Conservation (phyloP, 352 stramenopile species). For the Pythium diclinum region DNA sequence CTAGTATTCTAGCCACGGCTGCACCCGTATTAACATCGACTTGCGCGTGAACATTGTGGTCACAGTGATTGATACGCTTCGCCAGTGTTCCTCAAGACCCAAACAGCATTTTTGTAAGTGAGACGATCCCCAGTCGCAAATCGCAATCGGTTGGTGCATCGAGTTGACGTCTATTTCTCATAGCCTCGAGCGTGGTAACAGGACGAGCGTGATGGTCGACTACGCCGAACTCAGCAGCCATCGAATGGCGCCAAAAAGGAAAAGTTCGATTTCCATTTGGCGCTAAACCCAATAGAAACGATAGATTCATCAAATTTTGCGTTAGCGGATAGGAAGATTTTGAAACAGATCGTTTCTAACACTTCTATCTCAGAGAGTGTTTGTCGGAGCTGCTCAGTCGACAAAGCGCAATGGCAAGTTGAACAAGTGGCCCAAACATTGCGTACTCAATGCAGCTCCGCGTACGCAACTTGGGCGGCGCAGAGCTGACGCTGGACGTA, state of each 20-base stretch:
- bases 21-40: no score
- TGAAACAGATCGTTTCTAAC: slow-evolving; percentile 1
- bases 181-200: no score
- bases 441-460: slow-evolving; percentile 30
- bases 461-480: slow-evolving; percentile 49
- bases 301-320: not conserved
- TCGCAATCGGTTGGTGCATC: not conserved
- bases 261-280: not conserved
- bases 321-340: no score
- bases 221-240: no score
- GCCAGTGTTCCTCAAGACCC: no score
- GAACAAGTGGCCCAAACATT: not conserved
- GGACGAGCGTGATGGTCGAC: no score
- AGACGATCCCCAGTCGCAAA: no score
- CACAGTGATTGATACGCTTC: no score
- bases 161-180: not conserved
- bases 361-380: not conserved
- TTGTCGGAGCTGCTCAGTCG: not conserved
- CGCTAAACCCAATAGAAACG: not conserved
- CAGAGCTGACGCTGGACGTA: slow-evolving; percentile 54
- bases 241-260: no score
- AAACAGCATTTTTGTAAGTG: no score
- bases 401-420: not conserved
- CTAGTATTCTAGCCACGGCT: no score
- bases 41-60: not conserved